phyloP scores from a whole-genome alignment of 1,139 yeast genomes.

The Saccharomyces hybrid region DNA sequence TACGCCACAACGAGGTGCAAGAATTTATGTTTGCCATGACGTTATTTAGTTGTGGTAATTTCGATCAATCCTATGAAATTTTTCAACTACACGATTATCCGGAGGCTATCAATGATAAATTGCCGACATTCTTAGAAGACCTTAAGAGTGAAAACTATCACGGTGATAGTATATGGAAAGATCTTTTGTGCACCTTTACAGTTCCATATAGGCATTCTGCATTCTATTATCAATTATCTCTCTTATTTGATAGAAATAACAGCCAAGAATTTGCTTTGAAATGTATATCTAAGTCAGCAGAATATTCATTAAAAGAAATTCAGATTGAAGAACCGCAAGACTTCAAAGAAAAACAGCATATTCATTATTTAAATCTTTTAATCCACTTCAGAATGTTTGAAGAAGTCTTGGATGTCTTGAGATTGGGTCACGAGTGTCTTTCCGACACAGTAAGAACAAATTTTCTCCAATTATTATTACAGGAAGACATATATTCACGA shows the following conservation, averaged over 20 bases:
- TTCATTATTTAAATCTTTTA: slow-evolving; percentile 23
- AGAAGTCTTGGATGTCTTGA: slow-evolving; percentile 29
- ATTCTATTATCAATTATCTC: slow-evolving; percentile 20
- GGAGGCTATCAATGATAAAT: slow-evolving; percentile 6
- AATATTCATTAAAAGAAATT: slow-evolving; percentile 17
- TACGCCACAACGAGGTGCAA: slow-evolving; percentile 16
- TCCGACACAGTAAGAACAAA: slow-evolving; percentile 15
- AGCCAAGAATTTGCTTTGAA: slow-evolving; percentile 20
- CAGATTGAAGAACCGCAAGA: slow-evolving; percentile 16
- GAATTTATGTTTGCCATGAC: slow-evolving; percentile 27
- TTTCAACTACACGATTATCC: slow-evolving; percentile 23
- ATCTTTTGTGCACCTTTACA: slow-evolving; percentile 16
- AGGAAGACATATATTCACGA: slow-evolving; percentile 1
- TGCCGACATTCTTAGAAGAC: slow-evolving; percentile 19
- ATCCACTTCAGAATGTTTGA: slow-evolving; percentile 22
- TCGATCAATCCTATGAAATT: slow-evolving; percentile 21
- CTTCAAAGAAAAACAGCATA: slow-evolving; percentile 22
- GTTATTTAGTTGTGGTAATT: slow-evolving; percentile 22
- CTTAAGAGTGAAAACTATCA: slow-evolving; percentile 8
- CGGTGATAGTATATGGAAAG: slow-evolving; percentile 18
- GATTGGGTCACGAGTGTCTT: slow-evolving; percentile 22
- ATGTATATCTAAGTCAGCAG: slow-evolving; percentile 27
- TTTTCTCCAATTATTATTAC: slow-evolving; percentile 25
- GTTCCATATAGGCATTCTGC: slow-evolving; percentile 11
- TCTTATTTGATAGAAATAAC: slow-evolving; percentile 14